A percentile compares a stretch with the other conserved stretches of the same genome.
Evolutionary conservation across 1,284 basidiomycete genomes (phyloP).

Genomic region (Phylloporus sp.): DNA sequence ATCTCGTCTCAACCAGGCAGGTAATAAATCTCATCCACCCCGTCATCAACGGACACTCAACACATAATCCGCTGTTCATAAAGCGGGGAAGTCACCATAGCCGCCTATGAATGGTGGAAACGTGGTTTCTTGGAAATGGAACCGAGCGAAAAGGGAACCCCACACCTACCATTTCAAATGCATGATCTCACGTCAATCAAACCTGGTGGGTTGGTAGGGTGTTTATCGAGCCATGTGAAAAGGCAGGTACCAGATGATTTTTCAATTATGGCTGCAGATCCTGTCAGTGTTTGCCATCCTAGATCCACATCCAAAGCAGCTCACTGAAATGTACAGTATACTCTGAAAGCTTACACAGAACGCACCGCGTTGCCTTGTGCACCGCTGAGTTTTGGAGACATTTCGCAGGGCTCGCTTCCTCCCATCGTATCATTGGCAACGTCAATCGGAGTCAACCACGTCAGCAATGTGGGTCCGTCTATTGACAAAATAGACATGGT

Average conservation of each 20-base stretch:
- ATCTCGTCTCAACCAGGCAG: constrained; percentile 28
- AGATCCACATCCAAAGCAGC: background rate
- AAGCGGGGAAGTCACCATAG: constrained; percentile 39
- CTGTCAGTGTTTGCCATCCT: constrained; percentile 20
- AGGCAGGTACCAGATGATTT: constrained; percentile 26
- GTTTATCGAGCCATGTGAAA: background rate
- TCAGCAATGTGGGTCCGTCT: background rate
- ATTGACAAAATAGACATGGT: constrained; percentile 60
- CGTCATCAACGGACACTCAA: constrained; percentile 14
- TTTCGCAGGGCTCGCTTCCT: constrained; percentile 58
- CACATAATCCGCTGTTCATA: background rate
- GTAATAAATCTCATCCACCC: constrained; percentile 18
- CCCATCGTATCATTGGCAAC: constrained; percentile 32
- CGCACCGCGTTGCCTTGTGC: constrained; percentile 59
- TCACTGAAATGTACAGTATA: constrained; percentile 50
- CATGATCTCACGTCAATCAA: background rate
- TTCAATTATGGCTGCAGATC: constrained; percentile 33
- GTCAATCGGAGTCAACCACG: constrained; percentile 9
- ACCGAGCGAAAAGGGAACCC: constrained; percentile 10
- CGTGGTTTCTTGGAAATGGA: constrained; percentile 21
- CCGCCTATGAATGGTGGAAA: constrained; percentile 40
- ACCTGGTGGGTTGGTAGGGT: background rate
- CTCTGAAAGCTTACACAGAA: constrained; percentile 54
- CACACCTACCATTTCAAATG: background rate
- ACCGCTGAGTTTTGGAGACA: constrained; percentile 59